Conservation (phyloP, 1,284 basidiomycete species). For the Microbotryum silenes-acaulis region DNA sequence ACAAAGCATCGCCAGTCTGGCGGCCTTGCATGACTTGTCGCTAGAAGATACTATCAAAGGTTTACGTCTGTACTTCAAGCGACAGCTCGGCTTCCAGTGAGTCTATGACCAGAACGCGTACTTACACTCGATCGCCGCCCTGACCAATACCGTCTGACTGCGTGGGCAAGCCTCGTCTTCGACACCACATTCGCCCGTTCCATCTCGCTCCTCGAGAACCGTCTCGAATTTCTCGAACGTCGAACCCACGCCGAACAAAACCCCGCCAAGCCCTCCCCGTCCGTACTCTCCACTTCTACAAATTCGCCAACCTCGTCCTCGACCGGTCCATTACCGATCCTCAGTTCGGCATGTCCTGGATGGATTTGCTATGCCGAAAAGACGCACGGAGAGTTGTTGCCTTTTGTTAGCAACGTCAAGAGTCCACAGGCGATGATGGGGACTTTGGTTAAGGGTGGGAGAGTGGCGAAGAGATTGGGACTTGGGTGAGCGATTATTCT, state of each 20-base stretch:
- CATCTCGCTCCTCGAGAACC: conserved; percentile 71
- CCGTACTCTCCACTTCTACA: conserved; percentile 10
- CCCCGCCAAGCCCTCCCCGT: conserved; percentile 11
- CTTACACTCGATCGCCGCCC: too few species aligned
- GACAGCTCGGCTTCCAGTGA: conserved; percentile 29
- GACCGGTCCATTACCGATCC: conserved; percentile 60
- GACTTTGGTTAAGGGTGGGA: conserved; percentile 71
- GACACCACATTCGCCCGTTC: conserved; percentile 94
- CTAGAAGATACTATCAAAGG: conserved; percentile 20
- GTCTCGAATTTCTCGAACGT: conserved; percentile 72
- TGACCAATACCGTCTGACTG: conserved; percentile 43
- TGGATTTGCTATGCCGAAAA: conserved; percentile 99
- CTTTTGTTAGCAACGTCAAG: conserved; percentile 78
- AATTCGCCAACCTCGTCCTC: conserved; percentile 13
- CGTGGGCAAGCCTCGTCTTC: conserved; percentile 49
- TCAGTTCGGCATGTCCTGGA: conserved; percentile 92
- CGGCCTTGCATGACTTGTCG: conserved; percentile 48
- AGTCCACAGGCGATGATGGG: conserved; percentile 94
- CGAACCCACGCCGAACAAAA: conserved; percentile 6
- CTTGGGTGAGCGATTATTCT: conserved; percentile 50
- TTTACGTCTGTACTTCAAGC: conserved; percentile 31
- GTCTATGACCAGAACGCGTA: not conserved
- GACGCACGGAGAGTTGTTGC: conserved; percentile 86
- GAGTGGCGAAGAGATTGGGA: conserved; percentile 59
- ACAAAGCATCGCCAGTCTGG: conserved; percentile 82